phyloP scores from a whole-genome alignment of 2,329 filamentous ascomycete genomes.

The Ambrosiella cleistominuta region DNA sequence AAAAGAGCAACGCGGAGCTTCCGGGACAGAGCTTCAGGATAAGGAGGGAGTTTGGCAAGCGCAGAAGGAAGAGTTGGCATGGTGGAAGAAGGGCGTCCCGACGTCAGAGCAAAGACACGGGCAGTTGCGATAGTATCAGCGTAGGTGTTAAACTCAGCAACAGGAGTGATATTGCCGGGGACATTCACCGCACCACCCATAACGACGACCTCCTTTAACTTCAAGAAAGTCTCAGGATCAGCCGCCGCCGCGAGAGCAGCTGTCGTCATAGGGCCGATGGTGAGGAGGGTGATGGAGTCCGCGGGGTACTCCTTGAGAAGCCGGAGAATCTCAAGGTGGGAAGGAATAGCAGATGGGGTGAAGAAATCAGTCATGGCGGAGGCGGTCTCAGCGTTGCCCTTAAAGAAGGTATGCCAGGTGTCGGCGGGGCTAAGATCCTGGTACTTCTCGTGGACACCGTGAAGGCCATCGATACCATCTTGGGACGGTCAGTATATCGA shows the following conservation, averaged over 20 bases:
- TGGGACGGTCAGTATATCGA: background rate
- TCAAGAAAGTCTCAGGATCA: slow-evolving; percentile 77
- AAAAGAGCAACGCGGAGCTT: slow-evolving; percentile 52
- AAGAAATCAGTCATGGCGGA: slow-evolving; percentile 44
- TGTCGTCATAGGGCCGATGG: slow-evolving; percentile 85
- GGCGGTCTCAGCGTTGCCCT: slow-evolving; percentile 19
- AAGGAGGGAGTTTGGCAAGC: slow-evolving; percentile 35
- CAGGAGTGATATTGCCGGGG: slow-evolving; percentile 68
- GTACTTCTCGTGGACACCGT: slow-evolving; percentile 56
- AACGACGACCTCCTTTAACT: slow-evolving; percentile 76
- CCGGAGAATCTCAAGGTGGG: slow-evolving; percentile 79
- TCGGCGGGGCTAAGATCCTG: slow-evolving; percentile 59
- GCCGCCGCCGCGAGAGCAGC: slow-evolving; percentile 73
- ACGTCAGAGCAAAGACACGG: slow-evolving; percentile 61
- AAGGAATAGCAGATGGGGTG: slow-evolving; percentile 52
- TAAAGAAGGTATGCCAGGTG: slow-evolving; percentile 54
- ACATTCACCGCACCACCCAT: slow-evolving; percentile 80
- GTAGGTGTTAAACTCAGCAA: slow-evolving; percentile 89
- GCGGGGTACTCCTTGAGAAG: slow-evolving; percentile 65
- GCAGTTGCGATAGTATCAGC: slow-evolving; percentile 69
- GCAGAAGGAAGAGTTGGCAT: slow-evolving; percentile 51
- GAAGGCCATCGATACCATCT: slow-evolving; percentile 64
- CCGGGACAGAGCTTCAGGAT: slow-evolving; percentile 46
- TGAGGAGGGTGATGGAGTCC: slow-evolving; percentile 76
- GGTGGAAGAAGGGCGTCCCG: slow-evolving; percentile 54